Base-by-base conservation (phyloP, 371 early-diverging fungal species). In the Mucor mucedo region DNA sequence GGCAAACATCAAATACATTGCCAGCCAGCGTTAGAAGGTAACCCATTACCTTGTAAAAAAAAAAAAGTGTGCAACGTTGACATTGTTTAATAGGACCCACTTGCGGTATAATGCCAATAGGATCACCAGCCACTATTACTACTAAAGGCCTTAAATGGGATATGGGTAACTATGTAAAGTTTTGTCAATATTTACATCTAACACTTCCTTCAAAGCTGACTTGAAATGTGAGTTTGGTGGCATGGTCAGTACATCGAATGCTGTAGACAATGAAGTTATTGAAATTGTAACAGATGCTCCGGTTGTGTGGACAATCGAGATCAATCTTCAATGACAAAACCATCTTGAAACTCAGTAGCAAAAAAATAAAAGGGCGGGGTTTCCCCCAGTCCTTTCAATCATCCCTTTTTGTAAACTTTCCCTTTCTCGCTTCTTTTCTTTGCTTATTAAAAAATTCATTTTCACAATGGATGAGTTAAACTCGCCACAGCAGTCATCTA, bases 21-120 rank as follows among this genome's bases (percentile, higher is more conserved):
- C 64, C 74, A 84, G 60, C 63, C 68, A 30, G 72, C 80, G 11
- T 69, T 89, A 16, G 93, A 95, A 76, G 95, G 82, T 81, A 63
- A 52, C 14, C 5, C 47, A n/a, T 47, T 21, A 21, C 5, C n/a
- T 47, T 45, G 8, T 47, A 47, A 47, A 9, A 42, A 11, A 4
- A 4, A 4, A 42, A 4, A 21, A 4, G 11, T 8, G n/a, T 21
- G 5, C 21, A 47, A 47, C 48, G 29, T 8, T 35, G 35, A 35
- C 35, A 35, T 32, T 44, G n/a, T 27, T 47, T 28, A 28, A 10
- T 49, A 79, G 82, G 96, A 0, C 94, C 95, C 3, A 90, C 90
- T 0, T 97, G 97, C 71, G 97, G 97, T 28, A 70, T 96, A 4
- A 77, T 95, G 61, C 96, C 97, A 4, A 77, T 97, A 33, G 92